Evolutionary conservation across 805 yeast genomes (phyloP).

Genomic region (Yamadazyma sp.): DNA sequence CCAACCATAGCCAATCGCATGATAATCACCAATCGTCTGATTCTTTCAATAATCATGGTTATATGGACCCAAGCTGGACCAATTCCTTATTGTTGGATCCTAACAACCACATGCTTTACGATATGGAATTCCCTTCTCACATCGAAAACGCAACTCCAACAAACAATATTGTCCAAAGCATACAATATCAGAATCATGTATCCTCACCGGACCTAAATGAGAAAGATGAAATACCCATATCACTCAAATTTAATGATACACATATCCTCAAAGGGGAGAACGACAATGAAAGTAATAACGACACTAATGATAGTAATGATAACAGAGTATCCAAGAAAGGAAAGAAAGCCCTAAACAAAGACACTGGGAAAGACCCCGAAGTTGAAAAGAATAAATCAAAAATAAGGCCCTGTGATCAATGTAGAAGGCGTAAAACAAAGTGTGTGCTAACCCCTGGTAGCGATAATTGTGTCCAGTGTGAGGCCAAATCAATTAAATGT

Average conservation of each 20-base stretch:
- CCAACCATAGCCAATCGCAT: too few species aligned
- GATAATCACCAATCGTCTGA: too few species aligned
- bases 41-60: too few species aligned
- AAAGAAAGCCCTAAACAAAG: too few species aligned
- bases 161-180: constrained; percentile 26
- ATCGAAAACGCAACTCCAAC: constrained; percentile 13
- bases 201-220: too few species aligned
- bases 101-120: constrained; percentile 26
- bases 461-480: constrained; percentile 72
- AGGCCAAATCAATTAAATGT: constrained; percentile 67
- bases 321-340: too few species aligned
- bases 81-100: constrained; percentile 31
- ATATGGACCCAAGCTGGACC: constrained; percentile 32
- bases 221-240: constrained; percentile 1
- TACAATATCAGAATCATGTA: constrained; percentile 30
- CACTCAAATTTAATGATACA: too few species aligned
- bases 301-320: too few species aligned
- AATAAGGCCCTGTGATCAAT: constrained; percentile 77
- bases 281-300: too few species aligned
- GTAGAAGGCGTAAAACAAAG: constrained; percentile 74
- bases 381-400: constrained; percentile 21
- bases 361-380: too few species aligned
- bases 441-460: constrained; percentile 69
- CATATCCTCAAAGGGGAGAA: too few species aligned
- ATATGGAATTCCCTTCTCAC: constrained; percentile 26